Conservation (phyloP, 345 rosid genomes). For the Rhizophora mangle region DNA sequence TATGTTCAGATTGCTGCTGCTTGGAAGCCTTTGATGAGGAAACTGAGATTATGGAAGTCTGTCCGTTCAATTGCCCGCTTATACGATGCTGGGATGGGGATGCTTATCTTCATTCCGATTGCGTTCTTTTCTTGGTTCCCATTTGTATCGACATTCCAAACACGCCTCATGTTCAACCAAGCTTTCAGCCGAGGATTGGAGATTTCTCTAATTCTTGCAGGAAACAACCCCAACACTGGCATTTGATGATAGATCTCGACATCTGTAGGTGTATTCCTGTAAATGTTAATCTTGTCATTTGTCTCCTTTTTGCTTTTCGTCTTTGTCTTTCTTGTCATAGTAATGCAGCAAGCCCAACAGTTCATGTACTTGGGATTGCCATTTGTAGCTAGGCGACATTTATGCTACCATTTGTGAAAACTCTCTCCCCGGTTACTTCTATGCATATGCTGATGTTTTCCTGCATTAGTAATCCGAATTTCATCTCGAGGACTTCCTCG, state of each 20-base stretch:
- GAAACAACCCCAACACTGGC: conserved; percentile 75
- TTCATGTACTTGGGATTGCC: background rate
- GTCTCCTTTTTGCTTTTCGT: background rate
- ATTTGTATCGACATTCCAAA: conserved; percentile 91
- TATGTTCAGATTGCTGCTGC: conserved; percentile 75
- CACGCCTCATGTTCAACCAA: conserved; percentile 95
- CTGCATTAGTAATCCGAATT: no score
- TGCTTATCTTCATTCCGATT: conserved; percentile 78
- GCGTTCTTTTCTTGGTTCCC: conserved; percentile 96
- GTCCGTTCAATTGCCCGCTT: conserved; percentile 81
- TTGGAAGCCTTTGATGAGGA: conserved; percentile 85
- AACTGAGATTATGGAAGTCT: conserved; percentile 78
- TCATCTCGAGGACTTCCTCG: no score
- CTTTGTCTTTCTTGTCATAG: background rate
- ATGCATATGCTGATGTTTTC: no score
- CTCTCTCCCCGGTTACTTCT: background rate
- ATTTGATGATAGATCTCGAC: conserved; percentile 22
- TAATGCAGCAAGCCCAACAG: background rate
- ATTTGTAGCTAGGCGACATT: background rate
- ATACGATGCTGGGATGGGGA: conserved; percentile 94
- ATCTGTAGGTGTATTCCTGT: background rate
- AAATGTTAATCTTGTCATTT: background rate
- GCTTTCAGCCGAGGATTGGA: conserved; percentile 93
- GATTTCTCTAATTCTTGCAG: conserved; percentile 94
- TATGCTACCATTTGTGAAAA: background rate